These are phyloP conservation scores for Fusarium duplospermum DNA, from an alignment of 2,329 filamentous ascomycete genomes.

Conservation along the genomic window DNA sequence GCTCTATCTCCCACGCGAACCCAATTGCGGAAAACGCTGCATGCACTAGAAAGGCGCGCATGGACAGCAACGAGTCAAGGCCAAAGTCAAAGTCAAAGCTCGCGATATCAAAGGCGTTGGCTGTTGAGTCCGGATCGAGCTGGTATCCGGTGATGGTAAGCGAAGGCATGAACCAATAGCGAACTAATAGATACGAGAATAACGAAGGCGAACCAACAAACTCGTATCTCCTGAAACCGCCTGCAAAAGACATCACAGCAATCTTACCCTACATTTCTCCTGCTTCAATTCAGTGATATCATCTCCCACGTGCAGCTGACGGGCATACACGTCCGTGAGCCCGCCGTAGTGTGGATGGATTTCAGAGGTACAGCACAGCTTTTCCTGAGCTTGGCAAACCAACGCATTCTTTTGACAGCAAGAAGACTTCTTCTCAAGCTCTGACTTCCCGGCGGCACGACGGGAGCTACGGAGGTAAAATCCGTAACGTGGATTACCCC, in stretches of 20 bases:
- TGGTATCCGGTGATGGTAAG: not conserved
- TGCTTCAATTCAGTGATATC: not conserved
- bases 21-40: not conserved
- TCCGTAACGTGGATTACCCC: slow-evolving; percentile 7
- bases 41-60: not conserved
- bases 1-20: not conserved
- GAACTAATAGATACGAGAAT: not conserved
- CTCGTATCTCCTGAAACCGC: not conserved
- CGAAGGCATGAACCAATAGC: not conserved
- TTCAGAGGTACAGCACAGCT: not conserved
- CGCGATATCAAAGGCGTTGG: not conserved
- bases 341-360: not conserved
- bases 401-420: not conserved
- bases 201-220: not conserved
- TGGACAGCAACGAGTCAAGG: not conserved
- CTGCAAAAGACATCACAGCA: not conserved
- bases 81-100: not conserved
- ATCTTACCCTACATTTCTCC: not conserved
- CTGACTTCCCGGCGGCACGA: not conserved
- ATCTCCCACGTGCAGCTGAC: not conserved
- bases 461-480: slow-evolving; percentile 19
- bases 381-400: not conserved
- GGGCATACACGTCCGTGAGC: not conserved
- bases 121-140: not conserved
- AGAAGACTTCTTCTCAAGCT: slow-evolving; percentile 1